A percentile compares a stretch with the other conserved stretches of the same genome.
Conservation (phyloP, 352 stramenopile species). For the Phytophthora hybrid region DNA sequence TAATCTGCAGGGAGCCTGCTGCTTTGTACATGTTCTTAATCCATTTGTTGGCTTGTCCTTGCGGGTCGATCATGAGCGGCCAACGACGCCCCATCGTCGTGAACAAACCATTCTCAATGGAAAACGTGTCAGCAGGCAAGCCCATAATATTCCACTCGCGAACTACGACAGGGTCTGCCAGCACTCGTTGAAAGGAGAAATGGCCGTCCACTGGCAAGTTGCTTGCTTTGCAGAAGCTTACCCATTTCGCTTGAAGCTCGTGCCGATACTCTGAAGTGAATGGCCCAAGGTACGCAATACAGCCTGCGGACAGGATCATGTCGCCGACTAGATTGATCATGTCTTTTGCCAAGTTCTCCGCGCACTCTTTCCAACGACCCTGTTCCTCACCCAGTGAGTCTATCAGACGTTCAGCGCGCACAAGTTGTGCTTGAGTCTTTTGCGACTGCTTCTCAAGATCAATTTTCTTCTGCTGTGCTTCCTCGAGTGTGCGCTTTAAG, state of each 20-base stretch:
- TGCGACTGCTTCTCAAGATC: constrained; percentile 92
- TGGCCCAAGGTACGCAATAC: constrained; percentile 93
- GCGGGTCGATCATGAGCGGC: constrained; percentile 95
- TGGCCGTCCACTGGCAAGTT: constrained; percentile 84
- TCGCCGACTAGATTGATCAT: constrained; percentile 94
- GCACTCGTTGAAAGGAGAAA: constrained; percentile 87
- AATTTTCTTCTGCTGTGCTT: constrained; percentile 93
- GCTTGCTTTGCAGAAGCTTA: constrained; percentile 80
- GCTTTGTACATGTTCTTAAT: constrained; percentile 94
- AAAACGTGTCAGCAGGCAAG: constrained; percentile 92
- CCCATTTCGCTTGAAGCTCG: constrained; percentile 87
- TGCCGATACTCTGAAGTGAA: constrained; percentile 91
- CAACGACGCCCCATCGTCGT: constrained; percentile 91
- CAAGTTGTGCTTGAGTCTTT: constrained; percentile 89
- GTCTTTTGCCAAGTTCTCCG: constrained; percentile 74
- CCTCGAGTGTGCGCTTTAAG: constrained; percentile 88
- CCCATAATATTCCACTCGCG: constrained; percentile 94
- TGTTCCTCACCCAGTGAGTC: constrained; percentile 92
- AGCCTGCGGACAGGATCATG: constrained; percentile 93
- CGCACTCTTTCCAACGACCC: constrained; percentile 90
- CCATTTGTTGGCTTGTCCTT: constrained; percentile 95
- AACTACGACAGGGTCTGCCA: constrained; percentile 88
- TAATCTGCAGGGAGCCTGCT: constrained; percentile 83
- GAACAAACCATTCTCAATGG: constrained; percentile 94
- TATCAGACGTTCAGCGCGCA: constrained; percentile 91